Percentiles rank a stretch among this genome's conserved stretches.
phyloP scores from a whole-genome alignment of 129 eudicot species.

The Flaveria bidentis region DNA sequence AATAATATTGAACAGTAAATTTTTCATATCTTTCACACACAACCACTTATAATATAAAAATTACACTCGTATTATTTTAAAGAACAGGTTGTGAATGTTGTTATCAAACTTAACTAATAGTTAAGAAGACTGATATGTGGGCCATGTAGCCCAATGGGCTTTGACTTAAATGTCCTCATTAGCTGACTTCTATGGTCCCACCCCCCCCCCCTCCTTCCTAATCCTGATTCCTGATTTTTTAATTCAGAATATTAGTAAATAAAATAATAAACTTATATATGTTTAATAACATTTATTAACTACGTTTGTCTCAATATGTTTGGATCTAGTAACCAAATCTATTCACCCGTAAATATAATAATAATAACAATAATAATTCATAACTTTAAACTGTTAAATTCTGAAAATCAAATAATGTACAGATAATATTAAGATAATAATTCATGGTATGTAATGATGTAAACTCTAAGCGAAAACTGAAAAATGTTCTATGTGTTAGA shows the following conservation, averaged over 20 bases:
- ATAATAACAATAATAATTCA: neutral
- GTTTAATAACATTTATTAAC: constrained; percentile 30
- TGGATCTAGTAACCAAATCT: constrained; percentile 51
- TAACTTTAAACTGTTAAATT: too few species aligned
- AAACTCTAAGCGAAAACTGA: too few species aligned
- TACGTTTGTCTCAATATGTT: constrained; percentile 64
- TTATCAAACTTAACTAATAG: neutral
- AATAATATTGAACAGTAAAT: too few species aligned
- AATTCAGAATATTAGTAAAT: neutral
- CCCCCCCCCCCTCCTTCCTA: constrained; percentile 25
- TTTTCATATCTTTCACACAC: too few species aligned
- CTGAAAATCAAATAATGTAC: too few species aligned
- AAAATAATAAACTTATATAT: neutral
- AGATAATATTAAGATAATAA: too few species aligned
- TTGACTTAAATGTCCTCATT: constrained; percentile 28
- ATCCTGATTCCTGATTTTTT: neutral
- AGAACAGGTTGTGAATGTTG: too few species aligned
- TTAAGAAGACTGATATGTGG: constrained; percentile 5
- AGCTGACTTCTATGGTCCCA: constrained; percentile 41
- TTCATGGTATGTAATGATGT: too few species aligned
- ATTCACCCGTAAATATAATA: constrained; percentile 14
- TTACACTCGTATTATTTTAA: too few species aligned
- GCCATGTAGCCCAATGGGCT: constrained; percentile 5
- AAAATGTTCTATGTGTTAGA: too few species aligned
- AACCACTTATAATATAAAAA: too few species aligned